These are phyloP conservation scores for Arthrocladium fulminans DNA, from an alignment of 2,329 filamentous ascomycete species.

Conservation along the genomic window DNA sequence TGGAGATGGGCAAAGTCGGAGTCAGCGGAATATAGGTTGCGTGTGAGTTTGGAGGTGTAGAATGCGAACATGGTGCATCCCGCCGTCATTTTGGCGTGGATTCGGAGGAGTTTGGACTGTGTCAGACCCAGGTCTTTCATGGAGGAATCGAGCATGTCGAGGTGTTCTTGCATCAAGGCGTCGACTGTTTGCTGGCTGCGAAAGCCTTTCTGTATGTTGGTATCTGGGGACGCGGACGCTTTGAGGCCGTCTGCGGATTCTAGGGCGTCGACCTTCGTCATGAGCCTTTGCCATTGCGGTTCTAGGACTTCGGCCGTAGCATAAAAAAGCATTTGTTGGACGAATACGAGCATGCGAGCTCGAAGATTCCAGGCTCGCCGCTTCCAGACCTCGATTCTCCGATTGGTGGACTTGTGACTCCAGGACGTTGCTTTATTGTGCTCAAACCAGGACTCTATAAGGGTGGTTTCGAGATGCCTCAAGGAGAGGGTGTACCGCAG, in stretches of 20 bases:
- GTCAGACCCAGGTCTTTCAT: slow-evolving; percentile 99
- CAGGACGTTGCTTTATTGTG: slow-evolving; percentile 74
- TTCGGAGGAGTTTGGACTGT: slow-evolving; percentile 85
- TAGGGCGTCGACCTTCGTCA: slow-evolving; percentile 66
- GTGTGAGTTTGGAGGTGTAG: slow-evolving; percentile 77
- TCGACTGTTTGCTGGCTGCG: slow-evolving; percentile 59
- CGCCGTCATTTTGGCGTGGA: slow-evolving; percentile 93
- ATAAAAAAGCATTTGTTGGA: slow-evolving; percentile 93
- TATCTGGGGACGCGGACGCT: too few species aligned
- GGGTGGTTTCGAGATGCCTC: slow-evolving; percentile 76
- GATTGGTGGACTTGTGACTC: slow-evolving; percentile 68
- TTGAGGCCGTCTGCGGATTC: slow-evolving; percentile 29
- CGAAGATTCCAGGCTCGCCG: slow-evolving; percentile 82
- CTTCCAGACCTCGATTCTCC: slow-evolving; percentile 81
- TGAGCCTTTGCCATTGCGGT: slow-evolving; percentile 90
- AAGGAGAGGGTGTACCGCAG: slow-evolving; percentile 90
- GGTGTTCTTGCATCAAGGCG: slow-evolving; percentile 97
- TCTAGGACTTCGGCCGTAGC: slow-evolving; percentile 96
- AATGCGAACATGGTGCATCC: slow-evolving; percentile 90
- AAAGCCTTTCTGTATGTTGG: too few species aligned
- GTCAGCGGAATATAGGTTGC: slow-evolving; percentile 75
- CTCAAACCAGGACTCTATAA: slow-evolving; percentile 82
- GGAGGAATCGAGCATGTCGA: slow-evolving; percentile 95
- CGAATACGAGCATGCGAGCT: slow-evolving; percentile 91
- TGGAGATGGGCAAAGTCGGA: slow-evolving; percentile 51